Evolutionary conservation across 345 rosid genomes (phyloP).

Genomic region (Euphorbia lathyris): DNA sequence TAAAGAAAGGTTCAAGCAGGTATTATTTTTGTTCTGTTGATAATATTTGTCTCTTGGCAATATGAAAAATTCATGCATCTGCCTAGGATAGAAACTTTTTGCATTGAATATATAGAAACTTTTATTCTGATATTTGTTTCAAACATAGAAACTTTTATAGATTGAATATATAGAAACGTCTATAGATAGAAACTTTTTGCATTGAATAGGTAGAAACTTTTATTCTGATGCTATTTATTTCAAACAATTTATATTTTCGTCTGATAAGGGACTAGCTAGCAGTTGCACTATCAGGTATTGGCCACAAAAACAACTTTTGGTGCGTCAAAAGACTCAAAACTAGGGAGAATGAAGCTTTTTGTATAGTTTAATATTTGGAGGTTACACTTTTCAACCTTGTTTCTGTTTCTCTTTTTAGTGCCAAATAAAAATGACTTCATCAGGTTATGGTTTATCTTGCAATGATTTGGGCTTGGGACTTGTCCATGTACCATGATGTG

Average conservation of each 20-base stretch:
- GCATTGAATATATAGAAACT: neutral
- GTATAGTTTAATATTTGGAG: neutral
- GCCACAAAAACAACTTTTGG: neutral
- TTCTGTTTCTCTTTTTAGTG: neutral
- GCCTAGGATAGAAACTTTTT: neutral
- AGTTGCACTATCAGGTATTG: neutral
- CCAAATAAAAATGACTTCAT: neutral
- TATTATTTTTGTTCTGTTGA: constrained; percentile 16
- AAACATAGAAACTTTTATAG: neutral
- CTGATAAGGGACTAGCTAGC: neutral
- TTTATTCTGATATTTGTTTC: no score
- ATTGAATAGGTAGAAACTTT: no score
- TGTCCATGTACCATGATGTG: neutral
- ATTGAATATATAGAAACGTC: neutral
- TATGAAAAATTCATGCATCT: neutral
- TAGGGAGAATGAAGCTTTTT: neutral
- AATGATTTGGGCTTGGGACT: constrained; percentile 2
- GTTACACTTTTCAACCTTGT: neutral
- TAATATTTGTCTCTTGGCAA: neutral
- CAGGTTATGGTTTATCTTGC: neutral
- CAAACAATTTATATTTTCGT: neutral
- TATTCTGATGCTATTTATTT: no score
- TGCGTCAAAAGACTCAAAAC: no score
- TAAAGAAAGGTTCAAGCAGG: constrained; percentile 69
- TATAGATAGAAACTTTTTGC: neutral